Percentiles rank a stretch among this genome's conserved stretches.
These are phyloP conservation scores for Podospora australis DNA, from an alignment of 495 filamentous ascomycete genomes.

Conservation along the genomic window DNA sequence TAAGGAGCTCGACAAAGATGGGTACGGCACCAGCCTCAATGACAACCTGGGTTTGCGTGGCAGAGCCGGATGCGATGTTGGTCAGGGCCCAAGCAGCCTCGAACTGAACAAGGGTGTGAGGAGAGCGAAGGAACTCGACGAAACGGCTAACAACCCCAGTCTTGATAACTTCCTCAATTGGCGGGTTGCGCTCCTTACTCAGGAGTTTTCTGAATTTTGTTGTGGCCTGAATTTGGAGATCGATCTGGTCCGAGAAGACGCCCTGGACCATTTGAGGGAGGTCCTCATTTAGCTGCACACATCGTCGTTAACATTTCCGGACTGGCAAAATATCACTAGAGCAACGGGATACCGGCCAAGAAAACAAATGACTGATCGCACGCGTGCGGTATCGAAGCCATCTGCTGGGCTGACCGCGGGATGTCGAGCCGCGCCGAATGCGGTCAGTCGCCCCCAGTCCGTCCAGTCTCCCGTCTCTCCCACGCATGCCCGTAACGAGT, in stretches of 20 bases:
- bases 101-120: slow-evolving; percentile 97
- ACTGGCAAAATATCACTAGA: neutral
- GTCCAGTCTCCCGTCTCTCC: too few relatives aligned
- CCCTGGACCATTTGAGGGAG: slow-evolving; percentile 96
- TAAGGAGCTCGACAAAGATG: slow-evolving; percentile 94
- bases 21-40: slow-evolving; percentile 98
- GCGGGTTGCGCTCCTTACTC: slow-evolving; percentile 97
- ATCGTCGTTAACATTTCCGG: slow-evolving; percentile 28
- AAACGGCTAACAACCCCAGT: slow-evolving; percentile 96
- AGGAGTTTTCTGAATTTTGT: slow-evolving; percentile 98
- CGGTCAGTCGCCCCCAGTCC: slow-evolving; percentile 12
- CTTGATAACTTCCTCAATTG: slow-evolving; percentile 98
- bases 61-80: slow-evolving; percentile 97
- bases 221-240: slow-evolving; percentile 95
- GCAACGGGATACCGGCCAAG: too few relatives aligned
- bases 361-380: too few relatives aligned
- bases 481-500: slow-evolving; percentile 15
- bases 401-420: neutral
- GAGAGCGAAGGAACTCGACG: slow-evolving; percentile 96
- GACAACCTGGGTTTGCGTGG: slow-evolving; percentile 95
- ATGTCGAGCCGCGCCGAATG: slow-evolving; percentile 8
- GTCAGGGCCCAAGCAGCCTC: slow-evolving; percentile 99
- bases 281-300: slow-evolving; percentile 82
- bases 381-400: neutral
- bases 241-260: slow-evolving; percentile 97